Evolutionary conservation across 2,329 filamentous ascomycete genomes (phyloP).

Genomic region (Coniochaeta hoffmannii): DNA sequence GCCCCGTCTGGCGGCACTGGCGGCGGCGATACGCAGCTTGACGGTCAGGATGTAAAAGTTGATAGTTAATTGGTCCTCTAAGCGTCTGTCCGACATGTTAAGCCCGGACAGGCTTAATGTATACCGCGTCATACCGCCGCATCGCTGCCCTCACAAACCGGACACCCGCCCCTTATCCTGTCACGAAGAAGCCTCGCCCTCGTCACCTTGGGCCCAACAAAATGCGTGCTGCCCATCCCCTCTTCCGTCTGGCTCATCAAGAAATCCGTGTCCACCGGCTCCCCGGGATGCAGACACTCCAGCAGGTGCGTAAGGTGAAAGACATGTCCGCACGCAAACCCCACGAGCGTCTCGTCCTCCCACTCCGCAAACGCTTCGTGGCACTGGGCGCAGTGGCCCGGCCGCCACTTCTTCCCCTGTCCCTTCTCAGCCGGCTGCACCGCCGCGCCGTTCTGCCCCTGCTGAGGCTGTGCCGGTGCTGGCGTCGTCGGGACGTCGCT

Average conservation of each 20-base stretch:
- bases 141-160: constrained; percentile 38
- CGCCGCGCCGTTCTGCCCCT: not conserved
- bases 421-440: constrained; percentile 14
- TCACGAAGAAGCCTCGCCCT: constrained; percentile 73
- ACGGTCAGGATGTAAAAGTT: too few relatives aligned
- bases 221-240: constrained; percentile 40
- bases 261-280: constrained; percentile 38
- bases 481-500: constrained; percentile 1
- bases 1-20: not conserved
- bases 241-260: constrained; percentile 32
- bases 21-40: too few relatives aligned
- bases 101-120: too few relatives aligned
- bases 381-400: constrained; percentile 55
- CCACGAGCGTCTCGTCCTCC: constrained; percentile 66
- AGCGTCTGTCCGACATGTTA: too few relatives aligned
- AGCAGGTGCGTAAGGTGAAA: constrained; percentile 72
- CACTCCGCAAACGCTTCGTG: constrained; percentile 47
- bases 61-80: too few relatives aligned
- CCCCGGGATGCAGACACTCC: constrained; percentile 38
- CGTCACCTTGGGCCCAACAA: constrained; percentile 80
- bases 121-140: not conserved
- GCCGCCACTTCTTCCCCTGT: constrained; percentile 26
- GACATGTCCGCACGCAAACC: constrained; percentile 75
- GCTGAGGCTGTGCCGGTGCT: not conserved
- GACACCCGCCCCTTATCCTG: constrained; percentile 58